phyloP scores from a whole-genome alignment of 2,329 filamentous ascomycete genomes.

The Ophiostoma sp. region DNA sequence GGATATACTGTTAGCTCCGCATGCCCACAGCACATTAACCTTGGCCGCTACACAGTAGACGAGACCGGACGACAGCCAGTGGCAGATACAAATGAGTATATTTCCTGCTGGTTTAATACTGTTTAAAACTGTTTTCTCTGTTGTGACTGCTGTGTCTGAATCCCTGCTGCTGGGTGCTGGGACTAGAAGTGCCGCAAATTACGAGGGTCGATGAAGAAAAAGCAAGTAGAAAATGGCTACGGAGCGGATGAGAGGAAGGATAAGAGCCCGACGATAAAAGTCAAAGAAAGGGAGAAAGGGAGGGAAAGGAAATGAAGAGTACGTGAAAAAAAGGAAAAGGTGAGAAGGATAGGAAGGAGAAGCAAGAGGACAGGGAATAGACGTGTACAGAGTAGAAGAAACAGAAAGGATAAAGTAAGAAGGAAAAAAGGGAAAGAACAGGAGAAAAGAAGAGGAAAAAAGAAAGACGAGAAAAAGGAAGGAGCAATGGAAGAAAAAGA shows the following conservation, averaged over 20 bases:
- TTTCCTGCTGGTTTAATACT: not conserved
- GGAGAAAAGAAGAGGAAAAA: not conserved
- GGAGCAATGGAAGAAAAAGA: not conserved
- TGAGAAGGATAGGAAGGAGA: not conserved
- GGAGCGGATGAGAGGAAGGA: not conserved
- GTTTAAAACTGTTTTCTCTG: not conserved
- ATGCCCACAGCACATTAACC: not conserved
- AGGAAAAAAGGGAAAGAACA: not conserved
- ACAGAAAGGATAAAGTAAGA: not conserved
- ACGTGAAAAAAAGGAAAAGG: not conserved
- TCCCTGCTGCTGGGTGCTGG: not conserved
- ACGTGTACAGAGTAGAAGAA: too few species aligned
- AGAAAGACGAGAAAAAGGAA: not conserved
- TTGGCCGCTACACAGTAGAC: not conserved
- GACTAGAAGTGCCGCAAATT: not conserved
- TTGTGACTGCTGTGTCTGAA: not conserved
- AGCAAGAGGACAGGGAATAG: not conserved
- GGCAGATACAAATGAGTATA: not conserved
- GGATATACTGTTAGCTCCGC: conserved; percentile 1
- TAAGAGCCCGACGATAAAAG: not conserved
- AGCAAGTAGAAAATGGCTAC: conserved; percentile 1
- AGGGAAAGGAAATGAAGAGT: not conserved
- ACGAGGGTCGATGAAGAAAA: not conserved
- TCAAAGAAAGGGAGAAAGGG: not conserved
- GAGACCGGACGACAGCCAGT: not conserved